These are phyloP conservation scores for Alternaria brassicae DNA, from an alignment of 2,329 filamentous ascomycete species.

Conservation along the genomic window DNA sequence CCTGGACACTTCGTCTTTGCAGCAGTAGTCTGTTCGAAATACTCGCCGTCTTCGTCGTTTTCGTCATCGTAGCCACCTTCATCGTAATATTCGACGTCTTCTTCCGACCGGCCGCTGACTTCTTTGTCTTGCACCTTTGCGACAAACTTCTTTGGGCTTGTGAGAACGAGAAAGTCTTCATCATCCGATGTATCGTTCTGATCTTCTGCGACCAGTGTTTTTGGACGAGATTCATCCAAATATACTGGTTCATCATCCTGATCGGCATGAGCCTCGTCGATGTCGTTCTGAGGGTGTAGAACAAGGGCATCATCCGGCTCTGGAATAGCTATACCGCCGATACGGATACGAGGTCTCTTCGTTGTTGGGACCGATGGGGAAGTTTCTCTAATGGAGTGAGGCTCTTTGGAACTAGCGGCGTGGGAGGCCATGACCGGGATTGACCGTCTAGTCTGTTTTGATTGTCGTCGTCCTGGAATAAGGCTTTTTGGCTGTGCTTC, in stretches of 20 bases:
- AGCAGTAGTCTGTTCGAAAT: not conserved
- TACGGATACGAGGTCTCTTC: not conserved
- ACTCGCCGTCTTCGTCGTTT: not conserved
- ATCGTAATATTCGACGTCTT: not conserved
- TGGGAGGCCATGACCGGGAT: too few species aligned
- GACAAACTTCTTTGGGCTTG: too few species aligned
- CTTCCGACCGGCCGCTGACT: not conserved
- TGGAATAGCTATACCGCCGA: too few species aligned
- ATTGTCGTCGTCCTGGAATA: not conserved
- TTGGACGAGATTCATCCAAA: not conserved
- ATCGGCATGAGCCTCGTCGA: not conserved
- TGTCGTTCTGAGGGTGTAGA: not conserved
- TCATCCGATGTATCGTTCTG: too few species aligned
- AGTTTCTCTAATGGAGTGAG: too few species aligned
- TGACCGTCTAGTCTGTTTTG: too few species aligned
- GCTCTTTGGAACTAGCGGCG: too few species aligned
- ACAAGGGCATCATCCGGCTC: too few species aligned
- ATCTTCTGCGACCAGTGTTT: too few species aligned
- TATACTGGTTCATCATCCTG: accelerated
- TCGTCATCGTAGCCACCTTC: not conserved
- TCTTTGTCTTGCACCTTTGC: too few species aligned
- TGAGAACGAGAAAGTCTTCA: not conserved
- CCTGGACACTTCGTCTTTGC: not conserved
- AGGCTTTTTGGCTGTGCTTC: not conserved
- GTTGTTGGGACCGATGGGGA: too few species aligned